A percentile compares a stretch with the other conserved stretches of the same genome.
Evolutionary conservation across 1,284 basidiomycete genomes (phyloP).

Genomic region (Cystobasidium sp.): DNA sequence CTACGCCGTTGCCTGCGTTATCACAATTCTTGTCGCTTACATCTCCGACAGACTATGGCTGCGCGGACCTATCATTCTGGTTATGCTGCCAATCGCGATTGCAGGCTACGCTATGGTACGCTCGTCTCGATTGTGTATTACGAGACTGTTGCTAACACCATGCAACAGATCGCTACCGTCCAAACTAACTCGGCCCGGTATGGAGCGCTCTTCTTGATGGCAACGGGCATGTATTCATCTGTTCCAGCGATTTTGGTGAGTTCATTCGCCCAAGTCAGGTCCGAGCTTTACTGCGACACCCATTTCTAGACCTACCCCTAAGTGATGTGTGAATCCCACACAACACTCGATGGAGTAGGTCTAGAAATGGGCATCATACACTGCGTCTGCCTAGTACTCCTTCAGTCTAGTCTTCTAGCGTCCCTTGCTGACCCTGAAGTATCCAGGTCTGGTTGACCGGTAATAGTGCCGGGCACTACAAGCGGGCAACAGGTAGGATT

Average conservation of each 20-base stretch:
- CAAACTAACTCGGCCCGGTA: slow-evolving; percentile 13
- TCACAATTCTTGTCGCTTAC: slow-evolving; percentile 55
- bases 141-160: not conserved
- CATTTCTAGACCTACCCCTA: too few relatives aligned
- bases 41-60: slow-evolving; percentile 55
- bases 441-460: slow-evolving; percentile 49
- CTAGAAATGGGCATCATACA: too few relatives aligned
- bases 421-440: not conserved
- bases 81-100: slow-evolving; percentile 55
- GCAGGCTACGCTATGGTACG: slow-evolving; percentile 55
- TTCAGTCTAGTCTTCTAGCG: too few relatives aligned
- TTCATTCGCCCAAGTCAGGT: not conserved
- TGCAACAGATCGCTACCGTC: slow-evolving; percentile 16
- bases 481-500: slow-evolving; percentile 49
- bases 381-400: too few relatives aligned
- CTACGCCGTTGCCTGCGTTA: slow-evolving; percentile 52
- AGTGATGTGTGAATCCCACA: too few relatives aligned
- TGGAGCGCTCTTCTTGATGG: slow-evolving; percentile 53
- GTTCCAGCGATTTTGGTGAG: slow-evolving; percentile 53
- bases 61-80: slow-evolving; percentile 56
- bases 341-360: too few relatives aligned
- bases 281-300: not conserved
- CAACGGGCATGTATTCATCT: slow-evolving; percentile 53
- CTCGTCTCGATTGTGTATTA: not conserved
- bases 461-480: slow-evolving; percentile 53